A percentile compares a stretch with the other conserved stretches of the same genome.
These are phyloP conservation scores for Chaetothyriales sp. DNA, from an alignment of 2,329 filamentous ascomycete genomes.

Conservation along the genomic window DNA sequence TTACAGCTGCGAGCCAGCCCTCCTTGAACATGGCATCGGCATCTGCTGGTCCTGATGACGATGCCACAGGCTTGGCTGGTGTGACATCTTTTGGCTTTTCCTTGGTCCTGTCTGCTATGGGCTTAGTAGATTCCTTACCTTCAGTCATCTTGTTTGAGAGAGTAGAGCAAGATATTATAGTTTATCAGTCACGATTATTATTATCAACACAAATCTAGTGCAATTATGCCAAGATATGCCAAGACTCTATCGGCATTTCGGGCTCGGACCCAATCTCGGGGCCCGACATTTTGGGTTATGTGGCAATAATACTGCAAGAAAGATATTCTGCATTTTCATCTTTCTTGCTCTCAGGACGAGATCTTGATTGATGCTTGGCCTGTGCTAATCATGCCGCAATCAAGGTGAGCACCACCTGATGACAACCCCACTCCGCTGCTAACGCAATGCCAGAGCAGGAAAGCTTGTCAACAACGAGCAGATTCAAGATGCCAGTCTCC, in stretches of 20 bases:
- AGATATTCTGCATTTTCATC: conserved; percentile 1
- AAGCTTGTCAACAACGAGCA: conserved; percentile 75
- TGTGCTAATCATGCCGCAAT: conserved; percentile 11
- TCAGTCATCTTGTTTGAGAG: neutral
- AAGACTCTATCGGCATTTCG: neutral
- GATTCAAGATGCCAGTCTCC: conserved; percentile 73
- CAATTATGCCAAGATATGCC: no score
- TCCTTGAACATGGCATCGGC: conserved; percentile 61
- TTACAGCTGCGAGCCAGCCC: conserved; percentile 60
- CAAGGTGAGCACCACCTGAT: conserved; percentile 5
- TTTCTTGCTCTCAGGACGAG: conserved; percentile 7
- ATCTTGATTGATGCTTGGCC: conserved; percentile 18
- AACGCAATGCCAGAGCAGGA: conserved; percentile 2
- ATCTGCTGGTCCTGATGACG: conserved; percentile 22
- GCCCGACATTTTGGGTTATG: neutral
- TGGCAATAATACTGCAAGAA: neutral
- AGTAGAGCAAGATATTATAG: neutral
- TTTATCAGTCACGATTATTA: neutral
- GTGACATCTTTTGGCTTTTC: conserved; percentile 16
- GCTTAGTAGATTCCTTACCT: neutral
- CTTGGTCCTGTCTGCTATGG: conserved; percentile 12
- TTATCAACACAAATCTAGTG: neutral
- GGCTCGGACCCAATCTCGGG: neutral
- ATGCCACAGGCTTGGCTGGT: conserved; percentile 20
- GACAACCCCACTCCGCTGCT: neutral